Conservation (phyloP, 768 basidiomycete species). For the Phylloporus sp. region DNA sequence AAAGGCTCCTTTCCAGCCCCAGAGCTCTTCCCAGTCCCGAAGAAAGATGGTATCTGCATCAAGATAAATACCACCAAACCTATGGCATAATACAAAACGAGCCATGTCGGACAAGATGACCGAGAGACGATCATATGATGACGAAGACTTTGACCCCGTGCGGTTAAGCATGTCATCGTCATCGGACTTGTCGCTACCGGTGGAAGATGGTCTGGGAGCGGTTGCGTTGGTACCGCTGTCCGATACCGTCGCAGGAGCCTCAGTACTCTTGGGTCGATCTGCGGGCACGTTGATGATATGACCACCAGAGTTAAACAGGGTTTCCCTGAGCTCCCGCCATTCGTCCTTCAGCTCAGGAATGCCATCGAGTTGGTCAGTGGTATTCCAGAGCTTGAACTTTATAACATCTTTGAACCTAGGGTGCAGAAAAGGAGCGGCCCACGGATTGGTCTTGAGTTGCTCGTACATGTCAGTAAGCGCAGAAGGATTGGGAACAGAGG, state of each 20-base stretch:
- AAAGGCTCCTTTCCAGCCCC: slow-evolving; percentile 95
- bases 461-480: slow-evolving; percentile 81
- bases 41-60: slow-evolving; percentile 95
- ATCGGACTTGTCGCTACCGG: slow-evolving; percentile 30
- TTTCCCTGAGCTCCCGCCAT: slow-evolving; percentile 71
- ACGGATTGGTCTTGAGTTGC: slow-evolving; percentile 77
- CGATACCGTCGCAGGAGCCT: slow-evolving; percentile 13
- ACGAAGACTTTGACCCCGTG: slow-evolving; percentile 82
- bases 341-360: slow-evolving; percentile 85
- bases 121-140: slow-evolving; percentile 84
- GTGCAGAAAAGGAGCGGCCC: slow-evolving; percentile 94
- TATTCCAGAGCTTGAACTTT: slow-evolving; percentile 97
- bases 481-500: slow-evolving; percentile 77
- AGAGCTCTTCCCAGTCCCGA: slow-evolving; percentile 97
- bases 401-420: slow-evolving; percentile 87
- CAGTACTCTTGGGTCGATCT: slow-evolving; percentile 34
- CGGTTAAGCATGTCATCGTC: slow-evolving; percentile 66
- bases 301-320: slow-evolving; percentile 86
- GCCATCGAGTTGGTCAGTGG: slow-evolving; percentile 92
- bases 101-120: slow-evolving; percentile 97
- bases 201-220: slow-evolving; percentile 17
- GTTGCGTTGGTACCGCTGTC: slow-evolving; percentile 22
- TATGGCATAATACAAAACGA: slow-evolving; percentile 93
- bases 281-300: slow-evolving; percentile 62
- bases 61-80: slow-evolving; percentile 94